Conservation (phyloP, 2,329 filamentous ascomycete genomes). For the Ophiognomonia clavigignenti-juglandacearum region DNA sequence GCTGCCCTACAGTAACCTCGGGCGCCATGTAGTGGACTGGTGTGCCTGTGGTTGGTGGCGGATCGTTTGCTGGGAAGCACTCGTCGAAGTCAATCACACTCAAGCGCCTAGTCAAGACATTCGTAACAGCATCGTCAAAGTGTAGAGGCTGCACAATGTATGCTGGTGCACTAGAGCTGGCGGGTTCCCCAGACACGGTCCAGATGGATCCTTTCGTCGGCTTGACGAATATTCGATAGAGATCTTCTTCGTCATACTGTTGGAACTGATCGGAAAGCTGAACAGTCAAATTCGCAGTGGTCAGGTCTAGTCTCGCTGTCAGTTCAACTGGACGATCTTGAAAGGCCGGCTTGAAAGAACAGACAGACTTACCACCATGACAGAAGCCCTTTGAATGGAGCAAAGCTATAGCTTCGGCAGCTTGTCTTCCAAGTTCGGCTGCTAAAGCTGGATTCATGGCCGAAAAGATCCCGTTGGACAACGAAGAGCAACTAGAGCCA, state of each 20-base stretch:
- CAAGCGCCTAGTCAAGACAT: slow-evolving; percentile 16
- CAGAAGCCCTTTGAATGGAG: slow-evolving; percentile 19
- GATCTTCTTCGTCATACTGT: slow-evolving; percentile 8
- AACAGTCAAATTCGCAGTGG: slow-evolving; percentile 17
- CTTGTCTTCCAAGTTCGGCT: slow-evolving; percentile 12
- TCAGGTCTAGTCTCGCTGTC: slow-evolving; percentile 14
- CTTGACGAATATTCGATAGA: slow-evolving; percentile 8
- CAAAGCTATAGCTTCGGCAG: slow-evolving; percentile 14
- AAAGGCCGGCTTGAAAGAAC: background rate
- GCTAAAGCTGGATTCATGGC: slow-evolving; percentile 16
- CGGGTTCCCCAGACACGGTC: slow-evolving; percentile 12
- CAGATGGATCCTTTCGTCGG: slow-evolving; percentile 6
- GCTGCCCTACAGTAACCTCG: slow-evolving; percentile 18
- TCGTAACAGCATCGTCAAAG: slow-evolving; percentile 14
- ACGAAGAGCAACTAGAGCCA: slow-evolving; percentile 11
- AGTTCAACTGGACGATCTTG: background rate
- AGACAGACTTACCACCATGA: slow-evolving; percentile 18
- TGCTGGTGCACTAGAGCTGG: slow-evolving; percentile 16
- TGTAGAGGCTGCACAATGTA: slow-evolving; percentile 19
- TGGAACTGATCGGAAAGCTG: slow-evolving; percentile 13
- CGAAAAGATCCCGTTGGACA: slow-evolving; percentile 13
- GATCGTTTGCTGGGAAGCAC: slow-evolving; percentile 12
- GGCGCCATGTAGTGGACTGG: slow-evolving; percentile 18
- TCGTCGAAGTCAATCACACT: slow-evolving; percentile 22
- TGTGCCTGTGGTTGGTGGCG: slow-evolving; percentile 7